These are phyloP conservation scores for Xanthoconium separans DNA, from an alignment of 1,284 basidiomycete genomes.

Conservation along the genomic window DNA sequence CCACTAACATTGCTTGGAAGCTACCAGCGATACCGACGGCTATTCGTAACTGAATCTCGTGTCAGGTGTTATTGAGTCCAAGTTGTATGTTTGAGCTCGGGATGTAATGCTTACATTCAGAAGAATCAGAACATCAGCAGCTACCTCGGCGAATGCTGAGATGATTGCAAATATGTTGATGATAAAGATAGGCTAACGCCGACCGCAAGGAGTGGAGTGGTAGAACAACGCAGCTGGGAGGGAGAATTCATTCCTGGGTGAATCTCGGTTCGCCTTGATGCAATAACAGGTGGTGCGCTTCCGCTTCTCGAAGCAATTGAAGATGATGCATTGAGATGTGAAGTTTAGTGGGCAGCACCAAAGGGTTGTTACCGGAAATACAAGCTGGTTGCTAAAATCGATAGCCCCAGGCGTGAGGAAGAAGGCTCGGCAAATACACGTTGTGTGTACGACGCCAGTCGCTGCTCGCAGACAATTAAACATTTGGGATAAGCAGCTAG, in stretches of 20 bases:
- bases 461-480: no score
- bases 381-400: no score
- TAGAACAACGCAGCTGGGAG: slow-evolving; percentile 23
- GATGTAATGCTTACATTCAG: slow-evolving; percentile 1
- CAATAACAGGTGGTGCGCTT: no score
- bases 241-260: slow-evolving; percentile 1
- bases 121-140: slow-evolving; percentile 7
- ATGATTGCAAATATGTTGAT: slow-evolving; percentile 15
- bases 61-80: not conserved
- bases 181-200: slow-evolving; percentile 26
- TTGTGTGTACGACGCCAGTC: no score
- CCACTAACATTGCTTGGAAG: slow-evolving; percentile 18
- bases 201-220: slow-evolving; percentile 23
- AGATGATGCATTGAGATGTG: no score
- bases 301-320: no score
- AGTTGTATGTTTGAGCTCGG: not conserved
- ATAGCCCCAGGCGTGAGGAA: no score
- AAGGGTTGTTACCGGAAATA: no score
- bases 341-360: no score
- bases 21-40: slow-evolving; percentile 7
- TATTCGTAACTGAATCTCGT: slow-evolving; percentile 5
- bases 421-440: no score
- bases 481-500: no score
- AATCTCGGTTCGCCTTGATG: not conserved
- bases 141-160: slow-evolving; percentile 11